Conservation (phyloP, 805 yeast genomes). For the Scheffersomyces ergatensis region DNA sequence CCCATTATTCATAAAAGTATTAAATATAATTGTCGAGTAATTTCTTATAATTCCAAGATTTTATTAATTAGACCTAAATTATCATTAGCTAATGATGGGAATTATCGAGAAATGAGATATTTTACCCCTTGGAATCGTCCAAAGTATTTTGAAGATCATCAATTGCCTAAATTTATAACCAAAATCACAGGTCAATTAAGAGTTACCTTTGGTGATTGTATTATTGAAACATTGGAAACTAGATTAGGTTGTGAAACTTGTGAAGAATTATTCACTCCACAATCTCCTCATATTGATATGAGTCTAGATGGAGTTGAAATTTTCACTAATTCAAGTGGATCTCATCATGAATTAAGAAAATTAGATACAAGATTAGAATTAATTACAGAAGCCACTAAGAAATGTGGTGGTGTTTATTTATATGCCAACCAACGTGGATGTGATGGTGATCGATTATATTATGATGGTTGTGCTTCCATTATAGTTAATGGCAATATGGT, state of each 20-base stretch:
- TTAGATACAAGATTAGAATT: constrained; percentile 79
- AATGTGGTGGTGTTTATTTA: constrained; percentile 94
- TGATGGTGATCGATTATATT: constrained; percentile 95
- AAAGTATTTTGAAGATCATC: constrained; percentile 67
- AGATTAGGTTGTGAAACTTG: constrained; percentile 97
- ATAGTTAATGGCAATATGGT: constrained; percentile 88
- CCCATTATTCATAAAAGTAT: constrained; percentile 87
- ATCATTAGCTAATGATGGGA: constrained; percentile 95
- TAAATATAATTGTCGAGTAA: constrained; percentile 86
- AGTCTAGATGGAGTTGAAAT: constrained; percentile 97
- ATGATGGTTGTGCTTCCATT: constrained; percentile 96
- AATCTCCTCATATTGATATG: constrained; percentile 90
- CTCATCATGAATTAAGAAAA: constrained; percentile 95
- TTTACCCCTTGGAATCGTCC: constrained; percentile 93
- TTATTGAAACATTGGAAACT: constrained; percentile 79
- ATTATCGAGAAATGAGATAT: constrained; percentile 95
- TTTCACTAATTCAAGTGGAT: constrained; percentile 91
- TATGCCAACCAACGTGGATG: constrained; percentile 97
- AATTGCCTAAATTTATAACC: constrained; percentile 69
- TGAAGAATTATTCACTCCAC: constrained; percentile 95
- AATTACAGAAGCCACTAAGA: constrained; percentile 88
- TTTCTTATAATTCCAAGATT: constrained; percentile 77
- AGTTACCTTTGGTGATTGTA: constrained; percentile 89
- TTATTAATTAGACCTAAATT: constrained; percentile 88
- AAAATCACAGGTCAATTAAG: constrained; percentile 61